These are phyloP conservation scores for Penicillium sp. DNA, from an alignment of 2,329 filamentous ascomycete genomes.

Conservation along the genomic window DNA sequence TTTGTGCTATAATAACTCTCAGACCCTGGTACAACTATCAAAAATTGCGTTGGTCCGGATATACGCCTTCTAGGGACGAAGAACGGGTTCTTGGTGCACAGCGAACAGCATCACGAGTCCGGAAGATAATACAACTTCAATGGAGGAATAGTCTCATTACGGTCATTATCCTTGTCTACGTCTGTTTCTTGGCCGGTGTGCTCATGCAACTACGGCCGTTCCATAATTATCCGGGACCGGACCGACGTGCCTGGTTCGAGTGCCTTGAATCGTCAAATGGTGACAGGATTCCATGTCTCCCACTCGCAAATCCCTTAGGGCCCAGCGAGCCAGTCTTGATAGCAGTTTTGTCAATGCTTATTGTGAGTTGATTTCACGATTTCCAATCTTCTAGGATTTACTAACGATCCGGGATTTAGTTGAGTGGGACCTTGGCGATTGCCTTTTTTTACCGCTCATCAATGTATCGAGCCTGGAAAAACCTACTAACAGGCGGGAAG, in stretches of 20 bases:
- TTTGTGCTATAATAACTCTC: not conserved
- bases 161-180: not conserved
- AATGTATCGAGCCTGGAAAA: conserved; percentile 1
- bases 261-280: not conserved
- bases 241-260: not conserved
- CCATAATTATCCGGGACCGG: not conserved
- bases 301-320: not conserved
- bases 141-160: conserved; percentile 2
- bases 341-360: not conserved
- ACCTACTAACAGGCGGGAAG: not conserved
- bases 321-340: not conserved
- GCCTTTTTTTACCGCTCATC: not conserved
- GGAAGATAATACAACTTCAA: not conserved
- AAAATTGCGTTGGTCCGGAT: not conserved
- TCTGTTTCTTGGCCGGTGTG: not conserved
- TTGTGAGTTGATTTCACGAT: not conserved
- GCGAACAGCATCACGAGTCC: not conserved
- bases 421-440: not conserved
- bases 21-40: not conserved
- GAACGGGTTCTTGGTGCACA: not conserved
- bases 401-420: not conserved
- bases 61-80: not conserved
- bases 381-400: not conserved
- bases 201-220: not conserved
- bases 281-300: not conserved